Conservation (phyloP, 176 grass and related monocot genomes). For the Chrysopogon serrulatus region DNA sequence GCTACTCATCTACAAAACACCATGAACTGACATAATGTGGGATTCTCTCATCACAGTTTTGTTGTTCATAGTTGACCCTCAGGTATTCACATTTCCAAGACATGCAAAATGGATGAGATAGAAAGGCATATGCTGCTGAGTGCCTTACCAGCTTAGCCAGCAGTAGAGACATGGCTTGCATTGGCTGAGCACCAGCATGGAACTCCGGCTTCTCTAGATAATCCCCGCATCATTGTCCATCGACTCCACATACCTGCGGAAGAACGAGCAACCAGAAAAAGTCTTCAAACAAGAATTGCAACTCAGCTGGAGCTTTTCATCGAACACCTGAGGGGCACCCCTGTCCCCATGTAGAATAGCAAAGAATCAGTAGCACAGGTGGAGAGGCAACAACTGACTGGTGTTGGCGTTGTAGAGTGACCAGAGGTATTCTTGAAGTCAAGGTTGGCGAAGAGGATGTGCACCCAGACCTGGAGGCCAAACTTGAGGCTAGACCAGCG, state of each 20-base stretch:
- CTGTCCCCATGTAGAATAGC: not conserved
- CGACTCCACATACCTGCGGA: slow-evolving; percentile 62
- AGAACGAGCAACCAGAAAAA: not conserved
- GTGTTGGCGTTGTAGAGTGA: slow-evolving; percentile 60
- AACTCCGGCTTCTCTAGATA: too few relatives aligned
- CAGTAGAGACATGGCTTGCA: too few relatives aligned
- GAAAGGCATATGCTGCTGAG: too few relatives aligned
- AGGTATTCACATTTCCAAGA: too few relatives aligned
- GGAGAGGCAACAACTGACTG: slow-evolving; percentile 33
- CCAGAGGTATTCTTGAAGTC: slow-evolving; percentile 97
- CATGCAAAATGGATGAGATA: too few relatives aligned
- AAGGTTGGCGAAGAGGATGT: slow-evolving; percentile 64
- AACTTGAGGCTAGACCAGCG: slow-evolving; percentile 42
- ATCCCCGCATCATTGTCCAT: slow-evolving; percentile 63
- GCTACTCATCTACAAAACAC: too few relatives aligned
- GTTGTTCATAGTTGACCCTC: too few relatives aligned
- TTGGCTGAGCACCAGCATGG: too few relatives aligned
- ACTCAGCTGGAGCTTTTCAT: not conserved
- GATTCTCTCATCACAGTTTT: too few relatives aligned
- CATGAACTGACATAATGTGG: too few relatives aligned
- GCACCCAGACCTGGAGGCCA: slow-evolving; percentile 59
- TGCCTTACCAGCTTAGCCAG: too few relatives aligned
- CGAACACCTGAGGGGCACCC: not conserved
- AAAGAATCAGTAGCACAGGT: not conserved
- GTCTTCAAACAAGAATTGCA: not conserved